Evolutionary conservation across 352 stramenopile species (phyloP).

Genomic region (Phytophthora vignae): DNA sequence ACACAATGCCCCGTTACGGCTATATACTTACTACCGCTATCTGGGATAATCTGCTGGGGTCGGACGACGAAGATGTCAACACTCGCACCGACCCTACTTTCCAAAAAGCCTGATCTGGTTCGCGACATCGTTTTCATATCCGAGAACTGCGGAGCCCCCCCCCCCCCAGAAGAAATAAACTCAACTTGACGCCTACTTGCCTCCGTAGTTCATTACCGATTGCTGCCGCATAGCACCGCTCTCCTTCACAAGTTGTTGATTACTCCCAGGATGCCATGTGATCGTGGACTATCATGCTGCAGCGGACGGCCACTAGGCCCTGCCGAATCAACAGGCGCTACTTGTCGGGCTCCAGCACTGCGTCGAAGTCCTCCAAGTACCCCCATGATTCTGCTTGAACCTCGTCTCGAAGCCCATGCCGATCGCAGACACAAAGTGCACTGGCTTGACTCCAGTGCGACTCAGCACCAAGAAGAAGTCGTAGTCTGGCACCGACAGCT

Average conservation of each 20-base stretch:
- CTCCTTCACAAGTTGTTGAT: slow-evolving; percentile 63
- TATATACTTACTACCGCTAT: no score
- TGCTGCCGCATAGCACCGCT: slow-evolving; percentile 14
- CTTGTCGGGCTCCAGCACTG: slow-evolving; percentile 74
- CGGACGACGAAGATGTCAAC: no score
- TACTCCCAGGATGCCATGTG: slow-evolving; percentile 80
- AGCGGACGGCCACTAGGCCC: slow-evolving; percentile 80
- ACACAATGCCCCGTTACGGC: no score
- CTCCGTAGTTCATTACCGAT: no score
- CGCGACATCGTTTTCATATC: background rate
- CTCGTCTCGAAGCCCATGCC: slow-evolving; percentile 85
- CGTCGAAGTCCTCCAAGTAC: slow-evolving; percentile 91
- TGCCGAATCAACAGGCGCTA: slow-evolving; percentile 88
- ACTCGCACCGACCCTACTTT: no score
- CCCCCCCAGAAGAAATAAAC: no score
- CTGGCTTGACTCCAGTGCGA: slow-evolving; percentile 82
- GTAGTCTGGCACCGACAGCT: slow-evolving; percentile 79
- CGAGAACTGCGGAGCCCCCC: background rate
- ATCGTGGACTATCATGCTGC: slow-evolving; percentile 79
- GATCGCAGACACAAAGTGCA: slow-evolving; percentile 88
- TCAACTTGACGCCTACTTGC: no score
- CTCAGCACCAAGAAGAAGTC: slow-evolving; percentile 89
- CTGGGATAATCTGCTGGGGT: no score
- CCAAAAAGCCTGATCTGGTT: background rate
- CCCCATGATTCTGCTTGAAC: slow-evolving; percentile 92